Conservation (phyloP, 495 filamentous ascomycete genomes). For the Xylaria venustula region DNA sequence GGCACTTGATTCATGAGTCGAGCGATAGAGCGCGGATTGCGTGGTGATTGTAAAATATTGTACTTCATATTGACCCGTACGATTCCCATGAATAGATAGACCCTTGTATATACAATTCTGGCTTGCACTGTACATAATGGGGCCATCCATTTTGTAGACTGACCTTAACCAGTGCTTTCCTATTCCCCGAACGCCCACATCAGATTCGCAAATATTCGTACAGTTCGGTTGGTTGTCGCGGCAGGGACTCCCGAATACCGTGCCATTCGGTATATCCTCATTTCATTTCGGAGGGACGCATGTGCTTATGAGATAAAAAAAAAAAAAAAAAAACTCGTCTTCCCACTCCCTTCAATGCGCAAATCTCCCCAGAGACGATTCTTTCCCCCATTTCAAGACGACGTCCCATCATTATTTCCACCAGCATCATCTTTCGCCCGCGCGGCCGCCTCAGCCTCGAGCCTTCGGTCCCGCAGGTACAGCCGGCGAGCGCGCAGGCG, state of each 20-base stretch:
- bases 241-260: neutral
- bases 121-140: neutral
- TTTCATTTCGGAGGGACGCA: neutral
- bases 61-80: slow-evolving; percentile 20
- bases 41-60: slow-evolving; percentile 7
- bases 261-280: neutral
- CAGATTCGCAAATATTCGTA: neutral
- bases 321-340: neutral
- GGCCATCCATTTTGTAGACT: neutral
- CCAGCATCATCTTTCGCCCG: slow-evolving; percentile 20
- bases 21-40: neutral
- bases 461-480: slow-evolving; percentile 56
- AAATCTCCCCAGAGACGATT: neutral
- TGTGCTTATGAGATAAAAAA: neutral
- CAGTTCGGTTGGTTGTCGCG: neutral
- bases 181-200: neutral
- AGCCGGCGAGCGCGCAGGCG: slow-evolving; percentile 63
- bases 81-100: slow-evolving; percentile 14
- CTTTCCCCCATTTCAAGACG: neutral
- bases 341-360: neutral
- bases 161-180: neutral
- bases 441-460: slow-evolving; percentile 51
- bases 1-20: slow-evolving; percentile 33
- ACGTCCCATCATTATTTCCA: neutral
- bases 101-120: slow-evolving; percentile 6